Conservation (phyloP, 805 yeast species). For the Millerago galiae region DNA sequence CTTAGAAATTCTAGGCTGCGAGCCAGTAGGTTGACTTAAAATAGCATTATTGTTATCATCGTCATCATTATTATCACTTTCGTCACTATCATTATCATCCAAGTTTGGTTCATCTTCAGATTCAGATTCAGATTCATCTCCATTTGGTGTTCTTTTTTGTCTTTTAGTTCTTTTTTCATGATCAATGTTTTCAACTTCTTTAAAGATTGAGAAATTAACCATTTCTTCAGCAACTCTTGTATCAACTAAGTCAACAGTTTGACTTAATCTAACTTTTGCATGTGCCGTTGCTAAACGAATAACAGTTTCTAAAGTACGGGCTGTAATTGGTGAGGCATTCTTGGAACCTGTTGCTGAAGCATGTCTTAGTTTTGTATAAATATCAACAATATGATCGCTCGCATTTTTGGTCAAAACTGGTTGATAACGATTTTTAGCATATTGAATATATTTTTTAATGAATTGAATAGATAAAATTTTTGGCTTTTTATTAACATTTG, state of each 20-base stretch:
- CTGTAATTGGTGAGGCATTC: slow-evolving; percentile 89
- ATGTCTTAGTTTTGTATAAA: slow-evolving; percentile 78
- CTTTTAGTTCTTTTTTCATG: slow-evolving; percentile 26
- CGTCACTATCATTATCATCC: slow-evolving; percentile 3
- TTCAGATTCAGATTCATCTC: slow-evolving; percentile 9
- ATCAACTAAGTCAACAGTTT: slow-evolving; percentile 66
- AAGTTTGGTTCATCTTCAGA: slow-evolving; percentile 22
- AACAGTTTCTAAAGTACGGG: slow-evolving; percentile 95
- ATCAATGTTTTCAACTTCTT: slow-evolving; percentile 41
- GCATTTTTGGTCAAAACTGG: slow-evolving; percentile 79
- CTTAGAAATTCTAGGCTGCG: slow-evolving; percentile 1
- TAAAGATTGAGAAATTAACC: slow-evolving; percentile 79
- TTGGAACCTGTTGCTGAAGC: slow-evolving; percentile 52
- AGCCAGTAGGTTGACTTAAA: neutral
- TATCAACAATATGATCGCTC: slow-evolving; percentile 69
- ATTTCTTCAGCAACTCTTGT: slow-evolving; percentile 82
- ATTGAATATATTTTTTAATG: slow-evolving; percentile 86
- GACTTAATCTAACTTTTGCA: slow-evolving; percentile 88
- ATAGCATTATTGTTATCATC: neutral
- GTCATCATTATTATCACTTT: neutral
- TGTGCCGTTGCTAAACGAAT: slow-evolving; percentile 95
- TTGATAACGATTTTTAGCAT: slow-evolving; percentile 80
- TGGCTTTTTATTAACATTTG: slow-evolving; percentile 28
- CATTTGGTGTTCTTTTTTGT: slow-evolving; percentile 21
- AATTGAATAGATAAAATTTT: slow-evolving; percentile 71